These are phyloP conservation scores for Hyphopichia buzzinii DNA, from an alignment of 1,139 yeast genomes.

Conservation along the genomic window DNA sequence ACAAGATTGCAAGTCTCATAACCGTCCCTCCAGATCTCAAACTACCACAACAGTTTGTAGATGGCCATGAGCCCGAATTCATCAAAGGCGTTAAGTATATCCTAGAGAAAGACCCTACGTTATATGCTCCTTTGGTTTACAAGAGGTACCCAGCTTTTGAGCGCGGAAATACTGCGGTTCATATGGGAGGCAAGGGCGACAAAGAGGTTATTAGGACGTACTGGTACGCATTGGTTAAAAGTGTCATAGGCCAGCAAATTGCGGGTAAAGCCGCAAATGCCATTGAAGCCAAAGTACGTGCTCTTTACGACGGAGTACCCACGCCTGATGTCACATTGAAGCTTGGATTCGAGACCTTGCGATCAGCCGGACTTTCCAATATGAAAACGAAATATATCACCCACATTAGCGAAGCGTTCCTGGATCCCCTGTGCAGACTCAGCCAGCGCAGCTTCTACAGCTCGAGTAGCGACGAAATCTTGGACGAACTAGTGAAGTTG, in stretches of 20 bases:
- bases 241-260: constrained; percentile 76
- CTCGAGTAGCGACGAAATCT: constrained; percentile 44
- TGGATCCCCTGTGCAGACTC: constrained; percentile 34
- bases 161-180: constrained; percentile 10
- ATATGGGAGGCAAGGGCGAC: constrained; percentile 10
- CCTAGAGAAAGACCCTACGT: constrained; percentile 40
- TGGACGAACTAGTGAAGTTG: constrained; percentile 52
- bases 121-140: constrained; percentile 33
- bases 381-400: constrained; percentile 66
- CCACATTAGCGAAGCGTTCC: constrained; percentile 60
- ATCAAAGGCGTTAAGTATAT: constrained; percentile 41
- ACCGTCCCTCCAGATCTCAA: constrained; percentile 22
- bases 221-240: constrained; percentile 39
- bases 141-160: constrained; percentile 30
- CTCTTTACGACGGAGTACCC: constrained; percentile 45
- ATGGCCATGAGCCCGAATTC: constrained; percentile 44
- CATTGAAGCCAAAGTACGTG: constrained; percentile 49
- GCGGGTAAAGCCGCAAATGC: constrained; percentile 81
- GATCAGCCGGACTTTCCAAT: constrained; percentile 68
- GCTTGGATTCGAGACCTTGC: constrained; percentile 44
- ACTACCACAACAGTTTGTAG: constrained; percentile 41
- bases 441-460: constrained; percentile 38
- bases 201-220: constrained; percentile 35
- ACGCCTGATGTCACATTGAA: constrained; percentile 48
- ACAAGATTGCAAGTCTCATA: constrained; percentile 21